Conservation (phyloP, 1,284 basidiomycete genomes). For the Heterobasidion occidentale region DNA sequence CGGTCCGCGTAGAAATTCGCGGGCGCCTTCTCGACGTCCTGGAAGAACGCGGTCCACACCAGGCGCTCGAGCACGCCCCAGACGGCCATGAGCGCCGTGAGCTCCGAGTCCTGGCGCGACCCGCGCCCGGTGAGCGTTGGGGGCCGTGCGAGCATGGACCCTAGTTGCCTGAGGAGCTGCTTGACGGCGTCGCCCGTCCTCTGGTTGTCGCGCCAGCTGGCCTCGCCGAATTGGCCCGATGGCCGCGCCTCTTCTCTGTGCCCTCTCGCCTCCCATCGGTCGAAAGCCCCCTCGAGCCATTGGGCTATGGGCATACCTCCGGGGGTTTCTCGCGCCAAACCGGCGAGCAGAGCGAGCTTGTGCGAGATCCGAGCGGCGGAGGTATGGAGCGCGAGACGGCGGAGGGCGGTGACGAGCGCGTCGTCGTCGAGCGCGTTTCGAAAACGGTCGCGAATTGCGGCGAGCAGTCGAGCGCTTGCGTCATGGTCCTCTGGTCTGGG, state of each 20-base stretch:
- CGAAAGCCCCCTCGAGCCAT: too few relatives aligned
- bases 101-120: not conserved
- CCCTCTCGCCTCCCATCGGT: too few relatives aligned
- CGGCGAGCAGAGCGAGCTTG: not conserved
- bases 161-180: too few relatives aligned
- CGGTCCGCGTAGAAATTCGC: not conserved
- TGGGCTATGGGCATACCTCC: too few relatives aligned
- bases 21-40: not conserved
- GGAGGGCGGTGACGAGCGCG: not conserved
- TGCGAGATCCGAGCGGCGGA: not conserved
- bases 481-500: not conserved
- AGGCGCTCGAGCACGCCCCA: not conserved
- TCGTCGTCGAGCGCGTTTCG: not conserved
- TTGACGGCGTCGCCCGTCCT: too few relatives aligned
- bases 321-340: too few relatives aligned
- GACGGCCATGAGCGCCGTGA: not conserved
- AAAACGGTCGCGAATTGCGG: not conserved
- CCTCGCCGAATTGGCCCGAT: too few relatives aligned
- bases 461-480: not conserved
- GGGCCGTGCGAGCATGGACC: too few relatives aligned
- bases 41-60: not conserved
- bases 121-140: too few relatives aligned
- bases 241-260: too few relatives aligned
- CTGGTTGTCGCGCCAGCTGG: too few relatives aligned
- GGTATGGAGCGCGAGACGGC: not conserved